A percentile compares a stretch with the other conserved stretches of the same genome.
phyloP scores from a whole-genome alignment of 2,329 filamentous ascomycete genomes.

The Aspergillus fischeri region DNA sequence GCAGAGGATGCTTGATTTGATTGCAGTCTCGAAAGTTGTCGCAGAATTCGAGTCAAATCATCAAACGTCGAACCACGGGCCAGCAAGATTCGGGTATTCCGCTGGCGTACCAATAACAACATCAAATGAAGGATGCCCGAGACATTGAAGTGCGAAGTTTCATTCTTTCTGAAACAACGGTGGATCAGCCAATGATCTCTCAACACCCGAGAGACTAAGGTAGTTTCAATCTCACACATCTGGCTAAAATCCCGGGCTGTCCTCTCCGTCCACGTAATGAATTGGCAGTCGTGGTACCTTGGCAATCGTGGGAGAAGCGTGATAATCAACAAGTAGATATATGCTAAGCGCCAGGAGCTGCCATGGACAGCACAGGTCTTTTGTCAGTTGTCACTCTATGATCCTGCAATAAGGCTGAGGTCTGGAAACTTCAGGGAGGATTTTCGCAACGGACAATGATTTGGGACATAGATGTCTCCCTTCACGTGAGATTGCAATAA shows the following conservation, averaged over 20 bases:
- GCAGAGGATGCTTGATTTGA: neutral
- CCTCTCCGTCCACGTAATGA: neutral
- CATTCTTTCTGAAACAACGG: neutral
- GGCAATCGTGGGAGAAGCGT: neutral
- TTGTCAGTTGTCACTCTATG: neutral
- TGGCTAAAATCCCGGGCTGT: neutral
- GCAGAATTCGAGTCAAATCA: neutral
- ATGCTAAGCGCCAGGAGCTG: neutral
- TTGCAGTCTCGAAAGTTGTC: neutral
- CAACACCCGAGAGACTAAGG: neutral
- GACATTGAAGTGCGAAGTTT: neutral
- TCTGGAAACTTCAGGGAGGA: neutral
- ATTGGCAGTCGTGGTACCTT: neutral
- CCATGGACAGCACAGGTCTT: neutral
- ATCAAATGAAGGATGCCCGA: neutral
- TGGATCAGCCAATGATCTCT: neutral
- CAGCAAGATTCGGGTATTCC: neutral
- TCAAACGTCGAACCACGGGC: neutral
- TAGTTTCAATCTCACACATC: neutral
- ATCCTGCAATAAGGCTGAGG: neutral
- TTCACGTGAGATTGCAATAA: neutral
- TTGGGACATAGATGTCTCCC: neutral
- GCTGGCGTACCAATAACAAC: neutral
- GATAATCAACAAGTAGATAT: neutral
- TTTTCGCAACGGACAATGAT: neutral